Evolutionary conservation across 768 basidiomycete species (phyloP), one percentile per base, ranked within the genome.

Genomic region (Leccinum variicolor): DNA sequence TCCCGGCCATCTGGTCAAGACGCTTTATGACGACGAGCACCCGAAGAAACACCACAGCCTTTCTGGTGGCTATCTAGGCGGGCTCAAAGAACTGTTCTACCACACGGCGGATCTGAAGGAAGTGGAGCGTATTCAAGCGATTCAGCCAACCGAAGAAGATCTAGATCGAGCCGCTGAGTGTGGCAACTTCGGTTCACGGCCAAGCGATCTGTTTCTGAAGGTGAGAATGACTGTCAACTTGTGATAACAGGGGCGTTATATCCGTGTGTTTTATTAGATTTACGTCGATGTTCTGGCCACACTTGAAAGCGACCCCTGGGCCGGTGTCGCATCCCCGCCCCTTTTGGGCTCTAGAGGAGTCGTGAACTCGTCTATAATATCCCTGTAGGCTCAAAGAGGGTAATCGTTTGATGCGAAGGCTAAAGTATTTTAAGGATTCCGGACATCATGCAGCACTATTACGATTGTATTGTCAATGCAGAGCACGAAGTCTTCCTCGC

Each of bases 371-470:
- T 75, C 80, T 7, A 79, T 88, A 63, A 75, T 87, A 63, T 86
- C 85, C 17, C 71, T 84, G 77, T 79, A 66, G 17, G 79, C 63
- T 48, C 46, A 5, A 9, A 26, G 13, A 23, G 14, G 46, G 23
- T 26, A 25, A 47, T 23, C 1, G 4, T 26, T 47, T 21, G 52
- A 60, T 57, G 7, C 52, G 21, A 29, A 39, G 29, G 19, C 63
- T 65, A 8, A 69, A 36, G 14, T 21, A 13, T 52, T 36, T 57
- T 8, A 58, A 83, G 79, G 45, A 84, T 88, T 47, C 85, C 88
- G 0, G 88, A 89, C 63, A 89, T 89, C 62, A 86, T 88, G 78
- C 77, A 80, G 53, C 87, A 89, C 64, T 85, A 87, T 71, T 76
- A 79, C 19, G 81, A 84, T 50, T 75, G 82, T 50, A 86, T 89